Base-by-base conservation (phyloP, 257 asterid species). In the Solanum bulbocastanum region DNA sequence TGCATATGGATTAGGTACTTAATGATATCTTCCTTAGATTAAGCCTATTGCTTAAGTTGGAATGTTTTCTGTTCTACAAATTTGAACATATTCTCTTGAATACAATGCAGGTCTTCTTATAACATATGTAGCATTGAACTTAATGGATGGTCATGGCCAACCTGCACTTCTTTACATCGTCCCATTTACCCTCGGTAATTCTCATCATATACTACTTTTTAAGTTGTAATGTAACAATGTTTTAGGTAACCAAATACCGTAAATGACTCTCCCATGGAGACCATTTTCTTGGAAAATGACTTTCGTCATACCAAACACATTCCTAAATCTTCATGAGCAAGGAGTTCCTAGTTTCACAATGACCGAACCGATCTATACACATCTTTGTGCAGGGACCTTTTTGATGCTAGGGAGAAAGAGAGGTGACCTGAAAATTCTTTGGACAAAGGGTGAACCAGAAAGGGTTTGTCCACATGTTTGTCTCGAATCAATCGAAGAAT, bases 131-230 rank as follows among this genome's bases (percentile, higher is more conserved):
- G 98, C 99, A 14, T 62, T 95, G 86, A 96, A 96, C 93, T 90
- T 95, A 93, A 96, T 95, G 99, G 99, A 96, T 88, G 99, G 99
- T 52, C 98, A 94, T 90, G 98, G 99, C 90, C 99, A 96, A 88
- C 99, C 98, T 6, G 99, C 98, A 22, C 93, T 96, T 89, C 99
- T 96, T 58, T 96, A 96, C 93, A 95, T 96, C 42, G 98, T 96
- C 72, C 98, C 99, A 22, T 94, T 94, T 40, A 96, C 96, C 9
- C 97, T 95, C 11, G 99, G 99, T 95, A 92, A 88, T 10, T 75
- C 74, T 76, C 85, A 32, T 73, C 65, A 82, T 18, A 16, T 30
- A 46, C 68, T 44, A 44, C 65, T 44, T 42, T 25, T 37, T 11
- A 20, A 42, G 84, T 74, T 11, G 27, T 36, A 36, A 36, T 37